Conservation (phyloP, 371 early-diverging fungal species). For the Gilbertella persicaria region DNA sequence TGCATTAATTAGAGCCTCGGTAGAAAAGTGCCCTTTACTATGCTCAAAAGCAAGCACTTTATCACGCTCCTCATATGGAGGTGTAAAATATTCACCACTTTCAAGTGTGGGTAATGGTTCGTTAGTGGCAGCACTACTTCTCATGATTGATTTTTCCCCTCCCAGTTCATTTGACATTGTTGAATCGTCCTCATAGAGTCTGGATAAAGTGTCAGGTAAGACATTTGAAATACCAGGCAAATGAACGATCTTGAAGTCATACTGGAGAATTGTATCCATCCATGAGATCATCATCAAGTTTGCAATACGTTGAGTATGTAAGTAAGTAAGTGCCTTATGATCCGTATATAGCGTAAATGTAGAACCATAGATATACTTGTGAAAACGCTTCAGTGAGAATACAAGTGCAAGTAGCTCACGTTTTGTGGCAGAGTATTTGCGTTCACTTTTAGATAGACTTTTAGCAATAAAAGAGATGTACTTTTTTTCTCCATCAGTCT, state of each 20-base stretch:
- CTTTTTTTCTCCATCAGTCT: not conserved
- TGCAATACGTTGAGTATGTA: conserved; percentile 8
- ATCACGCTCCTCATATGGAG: too few species aligned
- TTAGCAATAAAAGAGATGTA: not conserved
- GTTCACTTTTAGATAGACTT: conserved; percentile 3
- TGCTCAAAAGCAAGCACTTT: too few species aligned
- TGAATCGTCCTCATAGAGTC: not conserved
- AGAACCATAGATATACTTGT: conserved; percentile 21
- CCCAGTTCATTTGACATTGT: conserved; percentile 3
- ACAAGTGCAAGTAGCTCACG: conserved; percentile 1
- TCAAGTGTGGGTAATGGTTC: not conserved
- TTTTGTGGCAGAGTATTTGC: not conserved
- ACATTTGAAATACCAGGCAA: conserved; percentile 13
- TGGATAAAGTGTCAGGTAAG: conserved; percentile 9
- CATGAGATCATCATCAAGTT: conserved; percentile 9
- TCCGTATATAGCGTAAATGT: conserved; percentile 8
- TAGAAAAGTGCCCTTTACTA: too few species aligned
- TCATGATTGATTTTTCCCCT: not conserved
- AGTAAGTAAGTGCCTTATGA: conserved; percentile 11
- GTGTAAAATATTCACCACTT: conserved; percentile 2
- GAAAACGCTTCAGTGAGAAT: conserved; percentile 17
- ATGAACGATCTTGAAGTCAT: conserved; percentile 6
- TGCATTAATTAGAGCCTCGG: too few species aligned
- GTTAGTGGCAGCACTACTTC: conserved; percentile 1
- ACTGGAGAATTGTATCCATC: conserved; percentile 16